These are phyloP conservation scores for Exserohilum turcica DNA, from an alignment of 2,329 filamentous ascomycete species.

Conservation along the genomic window DNA sequence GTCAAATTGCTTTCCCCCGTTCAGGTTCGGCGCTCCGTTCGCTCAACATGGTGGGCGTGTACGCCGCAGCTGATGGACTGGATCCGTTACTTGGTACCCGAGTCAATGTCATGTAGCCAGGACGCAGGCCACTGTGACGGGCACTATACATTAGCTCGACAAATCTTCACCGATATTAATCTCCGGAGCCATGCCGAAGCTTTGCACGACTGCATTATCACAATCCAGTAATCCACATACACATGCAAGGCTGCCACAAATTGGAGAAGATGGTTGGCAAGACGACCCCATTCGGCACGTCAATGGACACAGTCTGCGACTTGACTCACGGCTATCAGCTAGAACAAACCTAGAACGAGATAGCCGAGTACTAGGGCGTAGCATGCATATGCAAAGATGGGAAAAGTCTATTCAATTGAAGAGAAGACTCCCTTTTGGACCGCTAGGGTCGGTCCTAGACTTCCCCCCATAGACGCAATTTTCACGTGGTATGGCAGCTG, in stretches of 20 bases:
- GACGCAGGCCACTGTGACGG: neutral
- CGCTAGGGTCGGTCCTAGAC: constrained; percentile 1
- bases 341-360: constrained; percentile 3
- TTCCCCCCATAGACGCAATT: constrained; percentile 4
- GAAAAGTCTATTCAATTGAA: neutral
- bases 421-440: neutral
- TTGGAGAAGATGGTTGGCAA: neutral
- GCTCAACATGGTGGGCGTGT: neutral
- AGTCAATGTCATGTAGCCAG: neutral
- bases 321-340: constrained; percentile 3
- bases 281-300: no score
- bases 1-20: constrained; percentile 10
- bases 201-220: constrained; percentile 1
- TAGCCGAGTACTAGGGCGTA: neutral
- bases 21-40: constrained; percentile 6
- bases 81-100: neutral
- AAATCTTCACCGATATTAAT: neutral
- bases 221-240: constrained; percentile 4
- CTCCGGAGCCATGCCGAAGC: neutral
- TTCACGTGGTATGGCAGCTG: constrained; percentile 21
- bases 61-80: constrained; percentile 1
- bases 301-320: neutral
- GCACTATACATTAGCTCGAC: neutral
- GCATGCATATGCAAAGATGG: neutral
- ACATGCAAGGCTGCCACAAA: constrained; percentile 2